These are phyloP conservation scores for Apiospora phragmitis DNA, from an alignment of 2,329 filamentous ascomycete species.

Conservation along the genomic window DNA sequence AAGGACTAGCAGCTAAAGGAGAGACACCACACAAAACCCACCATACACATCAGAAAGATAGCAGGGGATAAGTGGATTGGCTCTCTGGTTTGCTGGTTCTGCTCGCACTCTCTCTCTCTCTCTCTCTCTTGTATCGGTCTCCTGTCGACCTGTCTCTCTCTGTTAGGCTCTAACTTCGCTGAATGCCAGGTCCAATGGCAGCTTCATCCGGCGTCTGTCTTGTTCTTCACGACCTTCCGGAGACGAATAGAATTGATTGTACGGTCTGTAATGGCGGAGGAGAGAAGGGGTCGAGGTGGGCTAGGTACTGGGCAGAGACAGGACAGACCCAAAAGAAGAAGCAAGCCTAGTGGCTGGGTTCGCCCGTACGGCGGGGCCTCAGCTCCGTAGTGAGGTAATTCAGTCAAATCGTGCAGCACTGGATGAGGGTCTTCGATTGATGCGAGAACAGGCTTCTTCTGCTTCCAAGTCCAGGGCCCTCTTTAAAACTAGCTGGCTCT, in stretches of 20 bases:
- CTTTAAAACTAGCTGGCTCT: slow-evolving; percentile 5
- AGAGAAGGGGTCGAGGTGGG: background rate
- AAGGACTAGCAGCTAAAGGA: background rate
- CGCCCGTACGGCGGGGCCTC: slow-evolving; percentile 7
- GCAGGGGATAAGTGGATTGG: slow-evolving; percentile 5
- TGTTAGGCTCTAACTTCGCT: background rate
- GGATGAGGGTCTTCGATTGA: slow-evolving; percentile 8
- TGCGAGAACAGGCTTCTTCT: slow-evolving; percentile 7
- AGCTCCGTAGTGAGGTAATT: slow-evolving; percentile 13
- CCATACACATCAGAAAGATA: slow-evolving; percentile 8
- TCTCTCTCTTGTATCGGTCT: background rate
- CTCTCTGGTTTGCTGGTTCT: background rate
- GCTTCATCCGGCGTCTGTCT: background rate
- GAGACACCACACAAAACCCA: background rate
- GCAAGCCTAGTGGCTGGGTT: slow-evolving; percentile 11
- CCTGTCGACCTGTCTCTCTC: background rate
- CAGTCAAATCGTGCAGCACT: slow-evolving; percentile 11
- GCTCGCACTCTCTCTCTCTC: background rate
- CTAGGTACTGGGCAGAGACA: background rate
- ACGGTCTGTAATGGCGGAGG: background rate
- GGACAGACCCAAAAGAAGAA: slow-evolving; percentile 1
- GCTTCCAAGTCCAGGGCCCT: background rate
- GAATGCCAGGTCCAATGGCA: background rate
- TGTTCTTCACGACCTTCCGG: background rate
- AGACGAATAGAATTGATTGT: background rate